phyloP scores from a whole-genome alignment of 2,329 filamentous ascomycete species.

The Emergomyces pasteurianus region DNA sequence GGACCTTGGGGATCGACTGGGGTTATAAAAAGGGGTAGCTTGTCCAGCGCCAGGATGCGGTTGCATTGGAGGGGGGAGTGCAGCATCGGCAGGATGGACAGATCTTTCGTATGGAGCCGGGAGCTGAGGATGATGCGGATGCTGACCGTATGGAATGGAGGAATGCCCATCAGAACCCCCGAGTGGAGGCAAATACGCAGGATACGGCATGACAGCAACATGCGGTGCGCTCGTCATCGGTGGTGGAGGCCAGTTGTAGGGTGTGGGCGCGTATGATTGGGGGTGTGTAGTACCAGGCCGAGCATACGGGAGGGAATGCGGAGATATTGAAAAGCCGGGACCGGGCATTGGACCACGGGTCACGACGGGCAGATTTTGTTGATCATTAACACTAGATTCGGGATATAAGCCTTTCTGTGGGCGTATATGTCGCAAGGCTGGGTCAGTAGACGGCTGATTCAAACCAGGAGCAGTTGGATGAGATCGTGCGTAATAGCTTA shows the following conservation, averaged over 20 bases:
- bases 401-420: constrained; percentile 94
- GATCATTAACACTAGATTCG: constrained; percentile 83
- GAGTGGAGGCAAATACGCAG: constrained; percentile 27
- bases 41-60: constrained; percentile 12
- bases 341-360: constrained; percentile 59
- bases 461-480: constrained; percentile 61
- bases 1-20: constrained; percentile 17
- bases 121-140: constrained; percentile 18
- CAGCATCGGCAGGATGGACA: constrained; percentile 20
- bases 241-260: constrained; percentile 35
- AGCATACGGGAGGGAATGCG: constrained; percentile 44
- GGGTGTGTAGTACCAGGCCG: constrained; percentile 29
- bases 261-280: constrained; percentile 26
- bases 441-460: constrained; percentile 70
- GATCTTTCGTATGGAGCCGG: constrained; percentile 24
- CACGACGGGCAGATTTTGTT: constrained; percentile 65
- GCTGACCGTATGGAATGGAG: constrained; percentile 21
- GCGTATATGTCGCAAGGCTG: constrained; percentile 65
- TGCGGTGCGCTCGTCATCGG: constrained; percentile 31
- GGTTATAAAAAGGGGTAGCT: constrained; percentile 16
- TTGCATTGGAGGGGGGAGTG: constrained; percentile 16
- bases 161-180: constrained; percentile 18
- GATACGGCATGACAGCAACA: constrained; percentile 23
- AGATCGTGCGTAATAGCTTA: constrained; percentile 87
- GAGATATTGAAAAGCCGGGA: constrained; percentile 40